Evolutionary conservation across 2,329 filamentous ascomycete genomes (phyloP).

Genomic region (Clarireedia monteithiana): DNA sequence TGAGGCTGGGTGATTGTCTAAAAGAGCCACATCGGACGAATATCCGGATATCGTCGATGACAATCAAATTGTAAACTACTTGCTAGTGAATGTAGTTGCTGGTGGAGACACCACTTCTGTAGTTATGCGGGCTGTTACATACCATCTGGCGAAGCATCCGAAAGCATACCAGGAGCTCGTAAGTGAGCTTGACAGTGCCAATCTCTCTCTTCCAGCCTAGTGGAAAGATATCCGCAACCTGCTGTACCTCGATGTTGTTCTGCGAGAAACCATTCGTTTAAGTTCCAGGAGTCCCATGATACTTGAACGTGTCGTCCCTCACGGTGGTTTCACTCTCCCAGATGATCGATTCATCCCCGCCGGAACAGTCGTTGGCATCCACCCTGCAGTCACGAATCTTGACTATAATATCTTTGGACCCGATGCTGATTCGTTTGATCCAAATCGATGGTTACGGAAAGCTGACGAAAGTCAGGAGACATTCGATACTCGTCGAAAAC

Average conservation of each 20-base stretch:
- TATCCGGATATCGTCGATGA: background rate
- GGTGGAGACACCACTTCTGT: background rate
- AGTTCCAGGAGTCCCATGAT: background rate
- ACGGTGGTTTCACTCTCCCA: conserved; percentile 5
- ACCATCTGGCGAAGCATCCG: background rate
- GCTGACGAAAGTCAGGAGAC: background rate
- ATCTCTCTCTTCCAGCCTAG: background rate
- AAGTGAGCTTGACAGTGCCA: background rate
- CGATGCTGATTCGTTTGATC: conserved; percentile 52
- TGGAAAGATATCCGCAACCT: background rate
- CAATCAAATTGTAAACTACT: background rate
- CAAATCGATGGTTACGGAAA: conserved; percentile 40
- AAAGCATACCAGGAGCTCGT: background rate
- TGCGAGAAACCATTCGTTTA: background rate
- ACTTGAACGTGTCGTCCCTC: background rate
- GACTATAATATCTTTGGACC: conserved; percentile 48
- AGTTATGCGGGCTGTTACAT: background rate
- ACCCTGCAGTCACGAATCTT: conserved; percentile 41
- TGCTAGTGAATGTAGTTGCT: background rate
- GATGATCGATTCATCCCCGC: conserved; percentile 36
- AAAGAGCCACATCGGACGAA: background rate
- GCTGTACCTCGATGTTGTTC: background rate
- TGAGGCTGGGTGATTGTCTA: no score
- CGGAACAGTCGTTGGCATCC: conserved; percentile 41
- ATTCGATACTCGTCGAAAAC: background rate